Percentiles rank a stretch among this genome's conserved stretches.
Conservation (phyloP, 176 grass and related monocot genomes). For the Pontederia crassipes region DNA sequence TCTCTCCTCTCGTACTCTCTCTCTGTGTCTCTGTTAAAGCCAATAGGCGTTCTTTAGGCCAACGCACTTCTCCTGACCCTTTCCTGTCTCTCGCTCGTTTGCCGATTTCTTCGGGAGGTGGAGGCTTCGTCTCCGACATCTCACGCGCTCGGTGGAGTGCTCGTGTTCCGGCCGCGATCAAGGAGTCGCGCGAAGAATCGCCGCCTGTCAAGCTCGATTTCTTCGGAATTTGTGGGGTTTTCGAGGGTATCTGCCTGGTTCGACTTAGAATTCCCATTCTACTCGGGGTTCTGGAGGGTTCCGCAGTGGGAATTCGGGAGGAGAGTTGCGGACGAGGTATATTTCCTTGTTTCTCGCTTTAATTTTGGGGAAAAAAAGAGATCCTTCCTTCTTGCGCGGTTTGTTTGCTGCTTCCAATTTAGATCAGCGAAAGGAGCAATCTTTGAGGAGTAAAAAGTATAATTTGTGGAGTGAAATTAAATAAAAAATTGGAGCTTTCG, state of each 20-base stretch:
- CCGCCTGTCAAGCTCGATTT: not conserved
- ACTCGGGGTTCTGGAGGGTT: not conserved
- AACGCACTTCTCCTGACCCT: too few relatives aligned
- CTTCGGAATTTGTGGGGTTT: not conserved
- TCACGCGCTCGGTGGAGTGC: not conserved
- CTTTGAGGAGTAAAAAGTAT: too few relatives aligned
- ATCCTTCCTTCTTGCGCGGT: too few relatives aligned
- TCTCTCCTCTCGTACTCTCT: too few relatives aligned
- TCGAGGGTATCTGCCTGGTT: not conserved
- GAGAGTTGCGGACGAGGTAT: not conserved
- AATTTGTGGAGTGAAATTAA: not conserved
- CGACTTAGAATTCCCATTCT: not conserved
- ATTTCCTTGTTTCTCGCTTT: not conserved
- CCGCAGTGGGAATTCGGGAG: not conserved
- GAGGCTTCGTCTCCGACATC: not conserved
- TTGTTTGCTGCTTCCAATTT: too few relatives aligned
- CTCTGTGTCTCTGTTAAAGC: too few relatives aligned
- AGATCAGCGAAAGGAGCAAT: too few relatives aligned
- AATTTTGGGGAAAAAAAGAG: too few relatives aligned
- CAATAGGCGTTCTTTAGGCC: too few relatives aligned
- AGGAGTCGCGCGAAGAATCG: not conserved
- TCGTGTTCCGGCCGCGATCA: not conserved
- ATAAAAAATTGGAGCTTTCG: not conserved
- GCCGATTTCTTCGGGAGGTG: not conserved
- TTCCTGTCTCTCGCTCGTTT: too few relatives aligned